A percentile compares a stretch with the other conserved stretches of the same genome.
phyloP scores from a whole-genome alignment of 345 rosid species.

The Gossypium thurberi region DNA sequence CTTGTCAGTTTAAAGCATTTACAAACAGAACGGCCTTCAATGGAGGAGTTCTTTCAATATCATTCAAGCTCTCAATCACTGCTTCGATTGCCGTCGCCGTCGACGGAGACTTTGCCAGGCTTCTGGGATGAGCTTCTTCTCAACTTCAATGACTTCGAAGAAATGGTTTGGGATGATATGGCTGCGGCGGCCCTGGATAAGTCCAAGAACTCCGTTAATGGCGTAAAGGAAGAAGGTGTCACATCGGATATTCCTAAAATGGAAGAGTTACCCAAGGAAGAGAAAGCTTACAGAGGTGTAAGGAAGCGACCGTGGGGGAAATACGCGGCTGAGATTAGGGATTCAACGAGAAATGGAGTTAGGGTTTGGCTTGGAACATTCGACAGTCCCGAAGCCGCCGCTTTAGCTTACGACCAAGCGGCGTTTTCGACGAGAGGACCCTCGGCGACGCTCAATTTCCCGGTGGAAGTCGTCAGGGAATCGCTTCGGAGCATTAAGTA shows the following conservation, averaged over 20 bases:
- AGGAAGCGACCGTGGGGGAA: constrained; percentile 66
- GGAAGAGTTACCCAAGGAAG: not conserved
- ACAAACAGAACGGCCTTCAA: not conserved
- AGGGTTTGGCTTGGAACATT: constrained; percentile 69
- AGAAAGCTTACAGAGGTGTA: constrained; percentile 46
- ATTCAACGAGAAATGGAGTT: constrained; percentile 55
- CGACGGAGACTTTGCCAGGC: not conserved
- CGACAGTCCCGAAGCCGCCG: constrained; percentile 57
- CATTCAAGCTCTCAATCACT: constrained; percentile 22
- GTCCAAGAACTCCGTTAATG: constrained; percentile 20
- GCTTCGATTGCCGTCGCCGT: constrained; percentile 29
- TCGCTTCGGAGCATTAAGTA: not conserved
- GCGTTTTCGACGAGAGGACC: constrained; percentile 57
- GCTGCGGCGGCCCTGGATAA: constrained; percentile 20
- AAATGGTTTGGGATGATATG: constrained; percentile 29
- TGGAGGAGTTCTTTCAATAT: constrained; percentile 30
- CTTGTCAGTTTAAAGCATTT: not conserved
- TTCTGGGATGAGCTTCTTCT: constrained; percentile 2
- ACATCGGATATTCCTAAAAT: constrained; percentile 10
- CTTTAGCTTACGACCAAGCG: constrained; percentile 66
- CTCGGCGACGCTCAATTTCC: constrained; percentile 46
- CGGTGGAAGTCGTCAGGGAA: constrained; percentile 16
- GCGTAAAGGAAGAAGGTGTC: constrained; percentile 29
- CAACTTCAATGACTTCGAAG: constrained; percentile 34
- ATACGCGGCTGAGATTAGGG: constrained; percentile 63